phyloP scores from a whole-genome alignment of 2,329 filamentous ascomycete genomes.

The Leptodontidium sp. region DNA sequence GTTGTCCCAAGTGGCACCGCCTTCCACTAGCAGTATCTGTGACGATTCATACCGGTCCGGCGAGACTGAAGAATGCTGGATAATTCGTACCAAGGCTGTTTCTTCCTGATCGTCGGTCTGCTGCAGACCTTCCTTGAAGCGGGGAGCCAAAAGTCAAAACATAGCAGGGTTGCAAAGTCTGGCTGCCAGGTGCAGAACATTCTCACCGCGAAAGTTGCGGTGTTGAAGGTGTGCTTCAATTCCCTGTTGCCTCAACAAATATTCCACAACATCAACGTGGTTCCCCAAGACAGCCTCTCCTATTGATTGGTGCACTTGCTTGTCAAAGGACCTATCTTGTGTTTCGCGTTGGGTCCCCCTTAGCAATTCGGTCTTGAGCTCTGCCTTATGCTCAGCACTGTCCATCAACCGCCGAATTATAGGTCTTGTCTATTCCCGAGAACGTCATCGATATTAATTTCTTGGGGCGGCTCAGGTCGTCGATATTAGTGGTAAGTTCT shows the following conservation, averaged over 20 bases:
- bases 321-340: constrained; percentile 18
- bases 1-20: constrained; percentile 14
- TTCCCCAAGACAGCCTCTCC: constrained; percentile 23
- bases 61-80: constrained; percentile 15
- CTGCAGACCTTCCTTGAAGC: constrained; percentile 20
- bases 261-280: constrained; percentile 24
- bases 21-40: constrained; percentile 23
- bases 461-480: no score
- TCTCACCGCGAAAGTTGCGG: constrained; percentile 17
- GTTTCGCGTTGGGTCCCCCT: constrained; percentile 15
- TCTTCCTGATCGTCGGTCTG: constrained; percentile 21
- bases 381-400: constrained; percentile 21
- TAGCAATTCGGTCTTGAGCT: constrained; percentile 24
- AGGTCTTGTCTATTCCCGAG: neutral
- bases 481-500: no score
- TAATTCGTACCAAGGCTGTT: constrained; percentile 23
- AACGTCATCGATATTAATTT: no score
- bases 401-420: constrained; percentile 23
- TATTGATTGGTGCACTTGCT: constrained; percentile 20
- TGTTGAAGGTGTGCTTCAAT: constrained; percentile 24
- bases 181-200: constrained; percentile 23
- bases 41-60: constrained; percentile 21
- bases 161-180: constrained; percentile 24
- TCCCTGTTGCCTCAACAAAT: constrained; percentile 22
- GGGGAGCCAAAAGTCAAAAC: constrained; percentile 20